A percentile compares a stretch with the other conserved stretches of the same genome.
phyloP scores from a whole-genome alignment of 129 eudicot species.

The Pulicaria dysenterica region DNA sequence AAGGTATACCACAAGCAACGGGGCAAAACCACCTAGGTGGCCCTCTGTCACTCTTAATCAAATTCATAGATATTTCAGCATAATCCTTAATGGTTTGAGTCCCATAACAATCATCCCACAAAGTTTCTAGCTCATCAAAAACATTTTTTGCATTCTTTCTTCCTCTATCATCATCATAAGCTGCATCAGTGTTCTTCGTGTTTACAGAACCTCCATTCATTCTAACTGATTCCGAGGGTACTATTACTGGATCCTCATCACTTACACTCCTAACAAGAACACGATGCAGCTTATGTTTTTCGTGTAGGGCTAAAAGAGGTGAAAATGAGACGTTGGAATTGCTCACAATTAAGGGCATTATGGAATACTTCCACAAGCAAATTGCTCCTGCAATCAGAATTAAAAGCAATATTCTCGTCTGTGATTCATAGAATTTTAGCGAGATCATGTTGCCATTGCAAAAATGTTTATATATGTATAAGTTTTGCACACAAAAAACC shows the following conservation, averaged over 20 bases:
- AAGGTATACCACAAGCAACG: slow-evolving; percentile 60
- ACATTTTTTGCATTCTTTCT: slow-evolving; percentile 14
- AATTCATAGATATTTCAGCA: slow-evolving; percentile 49
- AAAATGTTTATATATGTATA: neutral
- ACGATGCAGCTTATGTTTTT: slow-evolving; percentile 34
- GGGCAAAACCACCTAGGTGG: slow-evolving; percentile 93
- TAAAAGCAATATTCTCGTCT: neutral
- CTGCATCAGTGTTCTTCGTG: slow-evolving; percentile 27
- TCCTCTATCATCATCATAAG: slow-evolving; percentile 11
- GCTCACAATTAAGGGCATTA: slow-evolving; percentile 19
- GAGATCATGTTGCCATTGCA: neutral
- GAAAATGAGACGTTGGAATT: slow-evolving; percentile 26
- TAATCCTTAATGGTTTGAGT: slow-evolving; percentile 67
- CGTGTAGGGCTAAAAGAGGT: slow-evolving; percentile 29
- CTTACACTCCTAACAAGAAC: slow-evolving; percentile 39
- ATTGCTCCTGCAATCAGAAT: slow-evolving; percentile 1
- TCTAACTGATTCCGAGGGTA: slow-evolving; percentile 31
- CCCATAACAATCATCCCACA: slow-evolving; percentile 95
- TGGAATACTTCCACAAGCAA: neutral
- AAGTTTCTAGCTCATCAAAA: slow-evolving; percentile 48
- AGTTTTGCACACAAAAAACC: slow-evolving; percentile 3
- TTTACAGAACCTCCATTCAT: slow-evolving; percentile 37
- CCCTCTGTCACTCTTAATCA: slow-evolving; percentile 77
- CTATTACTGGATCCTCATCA: slow-evolving; percentile 33
- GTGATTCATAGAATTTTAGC: slow-evolving; percentile 12